Percentiles rank a stretch among this genome's conserved stretches.
Conservation (phyloP, 805 yeast genomes). For the Candida maltosa region DNA sequence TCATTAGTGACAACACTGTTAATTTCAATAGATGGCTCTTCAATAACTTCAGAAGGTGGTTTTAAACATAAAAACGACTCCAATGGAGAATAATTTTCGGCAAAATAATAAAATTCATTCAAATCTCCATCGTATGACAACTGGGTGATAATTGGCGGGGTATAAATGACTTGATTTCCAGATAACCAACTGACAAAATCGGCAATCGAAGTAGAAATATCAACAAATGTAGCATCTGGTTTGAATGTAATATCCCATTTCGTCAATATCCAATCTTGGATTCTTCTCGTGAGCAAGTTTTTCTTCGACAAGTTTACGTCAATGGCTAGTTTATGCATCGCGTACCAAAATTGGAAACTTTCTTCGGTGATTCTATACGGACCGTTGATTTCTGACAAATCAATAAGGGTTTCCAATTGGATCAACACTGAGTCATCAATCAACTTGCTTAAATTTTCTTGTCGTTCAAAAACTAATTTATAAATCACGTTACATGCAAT, state of each 20-base stretch:
- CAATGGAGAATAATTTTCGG: slow-evolving; percentile 3
- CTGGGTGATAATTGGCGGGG: not conserved
- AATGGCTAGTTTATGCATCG: slow-evolving; percentile 25
- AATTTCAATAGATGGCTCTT: not conserved
- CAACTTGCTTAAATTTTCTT: not conserved
- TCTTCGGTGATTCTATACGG: slow-evolving; percentile 48
- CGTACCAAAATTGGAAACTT: slow-evolving; percentile 54
- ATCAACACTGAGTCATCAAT: slow-evolving; percentile 41
- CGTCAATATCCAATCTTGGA: slow-evolving; percentile 49
- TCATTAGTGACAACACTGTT: not conserved
- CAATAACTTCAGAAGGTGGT: not conserved
- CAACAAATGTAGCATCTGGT: slow-evolving; percentile 3
- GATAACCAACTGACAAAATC: slow-evolving; percentile 45
- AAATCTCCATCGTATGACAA: not conserved
- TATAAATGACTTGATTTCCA: slow-evolving; percentile 14
- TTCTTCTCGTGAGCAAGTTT: slow-evolving; percentile 19
- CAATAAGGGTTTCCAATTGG: slow-evolving; percentile 49
- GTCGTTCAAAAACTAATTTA: slow-evolving; percentile 8
- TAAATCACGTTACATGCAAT: slow-evolving; percentile 31
- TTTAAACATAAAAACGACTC: slow-evolving; percentile 4
- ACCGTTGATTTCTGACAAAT: slow-evolving; percentile 58
- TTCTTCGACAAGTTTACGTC: slow-evolving; percentile 26
- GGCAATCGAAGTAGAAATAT: slow-evolving; percentile 1
- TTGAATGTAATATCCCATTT: slow-evolving; percentile 37
- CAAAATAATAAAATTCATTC: slow-evolving; percentile 4